These are phyloP conservation scores for Colletotrichum karsti DNA, from an alignment of 2,329 filamentous ascomycete genomes.

Conservation along the genomic window DNA sequence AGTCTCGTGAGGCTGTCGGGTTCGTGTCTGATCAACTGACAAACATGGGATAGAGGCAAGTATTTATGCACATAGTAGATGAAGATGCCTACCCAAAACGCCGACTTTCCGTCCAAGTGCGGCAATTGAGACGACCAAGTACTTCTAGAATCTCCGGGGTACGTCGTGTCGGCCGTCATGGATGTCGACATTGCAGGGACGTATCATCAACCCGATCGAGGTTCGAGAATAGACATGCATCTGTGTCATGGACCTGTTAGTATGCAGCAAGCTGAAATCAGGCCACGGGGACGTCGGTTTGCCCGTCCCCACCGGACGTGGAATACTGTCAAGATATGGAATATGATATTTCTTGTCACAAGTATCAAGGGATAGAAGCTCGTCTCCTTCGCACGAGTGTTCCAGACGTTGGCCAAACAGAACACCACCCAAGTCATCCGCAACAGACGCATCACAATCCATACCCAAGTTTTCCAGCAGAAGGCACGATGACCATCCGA, in stretches of 20 bases:
- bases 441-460: no score
- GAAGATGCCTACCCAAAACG: not conserved
- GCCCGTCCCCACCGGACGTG: no score
- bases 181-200: not conserved
- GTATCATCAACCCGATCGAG: not conserved
- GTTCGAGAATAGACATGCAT: not conserved
- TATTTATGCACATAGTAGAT: not conserved
- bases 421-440: no score
- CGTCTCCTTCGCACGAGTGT: no score
- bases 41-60: not conserved
- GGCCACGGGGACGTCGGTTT: no score
- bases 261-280: not conserved
- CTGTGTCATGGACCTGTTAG: not conserved
- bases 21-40: not conserved
- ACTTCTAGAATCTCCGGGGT: not conserved
- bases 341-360: no score
- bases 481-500: no score
- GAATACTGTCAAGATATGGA: no score
- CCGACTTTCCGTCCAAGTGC: not conserved
- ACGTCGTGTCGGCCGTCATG: not conserved
- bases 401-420: no score
- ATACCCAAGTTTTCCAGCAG: no score
- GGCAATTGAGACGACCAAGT: not conserved
- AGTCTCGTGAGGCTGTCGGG: not conserved
- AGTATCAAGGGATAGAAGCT: no score